These are phyloP conservation scores for Solanum megistacrolobum DNA, from an alignment of 257 asterid genomes.

Conservation along the genomic window DNA sequence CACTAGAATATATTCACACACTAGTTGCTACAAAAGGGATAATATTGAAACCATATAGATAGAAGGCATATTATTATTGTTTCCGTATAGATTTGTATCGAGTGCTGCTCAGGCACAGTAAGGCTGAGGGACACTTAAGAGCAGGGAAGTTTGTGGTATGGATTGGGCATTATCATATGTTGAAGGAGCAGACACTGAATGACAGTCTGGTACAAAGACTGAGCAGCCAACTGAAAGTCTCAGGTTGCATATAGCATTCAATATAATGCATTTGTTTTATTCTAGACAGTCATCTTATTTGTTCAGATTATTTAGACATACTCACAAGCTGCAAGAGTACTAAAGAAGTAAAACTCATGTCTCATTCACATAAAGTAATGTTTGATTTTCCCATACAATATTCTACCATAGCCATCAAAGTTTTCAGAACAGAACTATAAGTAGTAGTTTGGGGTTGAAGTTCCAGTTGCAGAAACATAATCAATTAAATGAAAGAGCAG, in stretches of 20 bases:
- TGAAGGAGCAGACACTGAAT: not conserved
- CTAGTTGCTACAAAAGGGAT: not conserved
- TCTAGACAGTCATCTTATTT: not conserved
- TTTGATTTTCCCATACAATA: not conserved
- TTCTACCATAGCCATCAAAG: not conserved
- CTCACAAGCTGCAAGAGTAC: not conserved
- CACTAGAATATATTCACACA: not conserved
- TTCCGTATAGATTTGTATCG: not conserved
- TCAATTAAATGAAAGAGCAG: not conserved
- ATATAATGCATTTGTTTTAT: not conserved
- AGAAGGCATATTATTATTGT: not conserved
- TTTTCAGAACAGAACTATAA: not conserved
- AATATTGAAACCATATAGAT: not conserved
- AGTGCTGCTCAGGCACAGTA: not conserved
- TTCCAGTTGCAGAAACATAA: not conserved
- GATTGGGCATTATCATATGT: not conserved
- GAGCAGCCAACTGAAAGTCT: not conserved
- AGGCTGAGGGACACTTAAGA: not conserved
- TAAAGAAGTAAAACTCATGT: not conserved
- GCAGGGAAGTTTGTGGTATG: not conserved
- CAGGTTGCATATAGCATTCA: constrained; percentile 1
- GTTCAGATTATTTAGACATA: not conserved
- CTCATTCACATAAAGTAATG: not conserved
- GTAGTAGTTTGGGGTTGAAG: not conserved
- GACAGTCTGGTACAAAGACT: not conserved